Percentiles rank a stretch among this genome's conserved stretches.
Evolutionary conservation across 495 filamentous ascomycete genomes (phyloP).

Genomic region (Aspergillus indologenus): DNA sequence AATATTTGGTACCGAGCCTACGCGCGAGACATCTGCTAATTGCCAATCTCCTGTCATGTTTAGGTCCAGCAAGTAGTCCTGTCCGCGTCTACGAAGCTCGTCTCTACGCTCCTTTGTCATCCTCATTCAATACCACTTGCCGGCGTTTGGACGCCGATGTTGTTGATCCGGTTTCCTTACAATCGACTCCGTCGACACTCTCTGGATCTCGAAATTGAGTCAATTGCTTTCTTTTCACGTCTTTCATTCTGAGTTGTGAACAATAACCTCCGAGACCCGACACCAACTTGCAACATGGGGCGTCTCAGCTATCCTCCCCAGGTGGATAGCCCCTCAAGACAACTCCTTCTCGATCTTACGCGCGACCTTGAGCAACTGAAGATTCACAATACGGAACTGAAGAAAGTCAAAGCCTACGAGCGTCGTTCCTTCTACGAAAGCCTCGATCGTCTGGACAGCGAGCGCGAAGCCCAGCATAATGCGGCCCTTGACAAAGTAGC

Average conservation of each 20-base stretch:
- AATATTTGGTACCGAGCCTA: neutral
- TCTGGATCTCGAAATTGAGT: too few relatives aligned
- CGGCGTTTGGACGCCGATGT: neutral
- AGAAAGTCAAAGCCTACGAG: conserved; percentile 43
- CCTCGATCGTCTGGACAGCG: conserved; percentile 44
- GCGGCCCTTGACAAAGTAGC: conserved; percentile 61
- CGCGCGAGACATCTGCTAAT: neutral
- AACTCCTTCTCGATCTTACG: conserved; percentile 47
- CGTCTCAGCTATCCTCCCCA: conserved; percentile 24
- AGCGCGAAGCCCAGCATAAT: conserved; percentile 49
- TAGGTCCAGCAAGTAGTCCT: neutral
- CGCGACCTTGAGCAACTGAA: conserved; percentile 38
- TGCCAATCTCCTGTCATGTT: neutral
- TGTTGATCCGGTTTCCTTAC: neutral
- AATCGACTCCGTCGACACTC: too few relatives aligned
- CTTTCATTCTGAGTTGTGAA: too few relatives aligned
- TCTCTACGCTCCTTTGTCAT: neutral
- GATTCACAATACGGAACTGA: conserved; percentile 39
- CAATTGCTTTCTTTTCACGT: too few relatives aligned
- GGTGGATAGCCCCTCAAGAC: conserved; percentile 47
- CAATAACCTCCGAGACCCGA: neutral
- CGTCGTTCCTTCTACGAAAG: conserved; percentile 43
- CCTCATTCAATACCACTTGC: neutral
- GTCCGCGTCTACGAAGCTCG: neutral
- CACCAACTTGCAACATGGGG: conserved; percentile 22